Conservation (phyloP, 2,329 filamentous ascomycete genomes). For the Fusarium cicatricum region DNA sequence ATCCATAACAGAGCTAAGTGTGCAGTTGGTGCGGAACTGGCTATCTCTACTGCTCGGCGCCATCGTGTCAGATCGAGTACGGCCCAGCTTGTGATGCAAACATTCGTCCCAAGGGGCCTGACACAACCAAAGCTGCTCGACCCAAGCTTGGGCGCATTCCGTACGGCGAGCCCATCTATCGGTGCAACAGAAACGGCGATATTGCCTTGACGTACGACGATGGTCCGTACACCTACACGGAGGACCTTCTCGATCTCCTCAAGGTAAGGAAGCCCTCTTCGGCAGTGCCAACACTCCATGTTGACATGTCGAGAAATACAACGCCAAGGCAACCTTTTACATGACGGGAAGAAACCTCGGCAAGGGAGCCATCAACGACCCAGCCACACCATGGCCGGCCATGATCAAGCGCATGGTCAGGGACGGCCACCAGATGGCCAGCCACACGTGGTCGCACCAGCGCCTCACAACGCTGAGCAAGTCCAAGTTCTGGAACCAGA, state of each 20-base stretch:
- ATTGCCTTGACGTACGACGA: conserved; percentile 58
- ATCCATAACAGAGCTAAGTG: not conserved
- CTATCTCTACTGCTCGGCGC: conserved; percentile 65
- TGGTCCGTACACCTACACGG: conserved; percentile 54
- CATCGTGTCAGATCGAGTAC: conserved; percentile 68
- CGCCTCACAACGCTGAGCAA: conserved; percentile 50
- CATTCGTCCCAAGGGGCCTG: conserved; percentile 57
- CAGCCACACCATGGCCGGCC: conserved; percentile 45
- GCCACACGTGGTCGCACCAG: conserved; percentile 59
- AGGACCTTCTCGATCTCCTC: conserved; percentile 51
- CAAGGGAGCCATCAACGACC: conserved; percentile 54
- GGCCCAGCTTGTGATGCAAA: conserved; percentile 70
- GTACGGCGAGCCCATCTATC: conserved; percentile 63
- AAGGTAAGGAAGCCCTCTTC: conserved; percentile 12
- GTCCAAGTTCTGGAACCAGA: conserved; percentile 49
- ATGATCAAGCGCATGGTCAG: conserved; percentile 56
- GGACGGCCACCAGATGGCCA: conserved; percentile 68
- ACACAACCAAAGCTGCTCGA: conserved; percentile 62
- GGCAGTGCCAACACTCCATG: not conserved
- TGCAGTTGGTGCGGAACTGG: conserved; percentile 64
- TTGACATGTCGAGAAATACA: conserved; percentile 39
- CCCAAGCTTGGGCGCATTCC: conserved; percentile 61
- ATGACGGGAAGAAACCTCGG: conserved; percentile 48
- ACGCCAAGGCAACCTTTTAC: conserved; percentile 52
- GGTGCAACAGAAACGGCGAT: conserved; percentile 46